Base-by-base conservation (phyloP, 768 basidiomycete species). In the Coprinopsis sp. region DNA sequence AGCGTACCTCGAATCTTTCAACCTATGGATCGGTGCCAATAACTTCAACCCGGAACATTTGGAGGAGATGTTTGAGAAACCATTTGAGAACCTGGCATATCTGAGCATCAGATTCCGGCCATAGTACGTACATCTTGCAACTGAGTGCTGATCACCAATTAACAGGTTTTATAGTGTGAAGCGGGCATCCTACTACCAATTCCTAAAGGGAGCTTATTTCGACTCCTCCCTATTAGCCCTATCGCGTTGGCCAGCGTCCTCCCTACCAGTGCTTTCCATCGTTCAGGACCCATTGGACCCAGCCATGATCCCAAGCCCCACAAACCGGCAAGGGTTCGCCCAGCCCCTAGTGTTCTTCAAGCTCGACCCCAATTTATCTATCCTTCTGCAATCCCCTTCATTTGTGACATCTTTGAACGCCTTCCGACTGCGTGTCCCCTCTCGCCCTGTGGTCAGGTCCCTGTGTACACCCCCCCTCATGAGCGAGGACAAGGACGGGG, bases 301-400 rank as follows among this genome's bases (percentile, higher is more conserved):
- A 1, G 62, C 23, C 58, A 70, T 27, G 52, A 49, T 4, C 53
- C 53, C 25, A 31, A 8, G 30, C 30, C n/a, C 40, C 10, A 43
- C 11, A 39, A 55, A n/a, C 55, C 33, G 58, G 33, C 62, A 60
- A 33, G 55, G 66, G 28, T 86, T 87, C 51, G 93, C 92, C 1
- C 93, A 95, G 57, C 93, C 93, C 1, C 74, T 96, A 52, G 88
- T 91, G 2, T 91, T 93, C 66, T 87, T 87, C 61, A 76, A 74
- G 33, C 69, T 95, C 46, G 77, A 83, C 29, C 61, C 71, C 30
- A 54, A 81, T 28, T 49, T 78, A 21, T 57, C 71, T 3, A 49
- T 55, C 7, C 63, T 94, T 41, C 49, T 74, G 3, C 68, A 63
- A 37, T 72, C 73, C 6, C 65, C 72, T 0, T 59, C 59, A 2